Base-by-base conservation (phyloP, 192 early-diverging fungal species). In the Gaertneriomyces semiglobifer region DNA sequence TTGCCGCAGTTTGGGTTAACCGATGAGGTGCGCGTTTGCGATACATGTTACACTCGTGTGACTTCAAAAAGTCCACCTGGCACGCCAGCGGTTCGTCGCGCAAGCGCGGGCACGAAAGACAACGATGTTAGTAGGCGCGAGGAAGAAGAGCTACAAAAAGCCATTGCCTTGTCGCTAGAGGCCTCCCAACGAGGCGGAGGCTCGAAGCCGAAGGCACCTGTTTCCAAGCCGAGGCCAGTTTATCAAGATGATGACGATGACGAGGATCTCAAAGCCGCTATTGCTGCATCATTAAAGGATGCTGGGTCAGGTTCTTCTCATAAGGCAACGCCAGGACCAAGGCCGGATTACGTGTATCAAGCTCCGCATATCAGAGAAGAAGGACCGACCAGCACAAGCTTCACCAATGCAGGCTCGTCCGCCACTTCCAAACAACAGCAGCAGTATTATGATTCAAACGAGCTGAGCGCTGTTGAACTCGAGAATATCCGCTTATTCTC, bases 1-100 rank as follows among this genome's bases (percentile, higher is more conserved):
- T 77, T 99, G 54, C 91, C 93, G 12, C 85, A 91, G 52, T 78
- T 95, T 54, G 97, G 92, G 42, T 88, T 96, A 42, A 89, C 86
- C 20, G 87, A 94, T 19, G 82, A 88, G 20, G 97, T 98, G 12
- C 89, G 97, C 50, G 97, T 99, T 5, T 99, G 97, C 67, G 94
- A 99, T 73, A 83, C 87, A 3, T 99, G 97, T 75, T 88, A 89
- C 72, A 76, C 85, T 63, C 94, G 92, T 53, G 69, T 91, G 39
- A 86, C 72, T 44, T 44, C 81, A 71, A 84, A 71, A 44, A 69
- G 54, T 0, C 53, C 71, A n/a, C 68, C 68, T 7, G 47, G 55
- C 7, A 47, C 63, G 2, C 44, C 58, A 19, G 11, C n/a, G 1
- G 12, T 19, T 14, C 1, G 33, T 10, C 11, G 66, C 40, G 42